Percentiles rank a stretch among this genome's conserved stretches.
phyloP scores from a whole-genome alignment of 2,329 filamentous ascomycete species.

The Calonectria henricotiae region DNA sequence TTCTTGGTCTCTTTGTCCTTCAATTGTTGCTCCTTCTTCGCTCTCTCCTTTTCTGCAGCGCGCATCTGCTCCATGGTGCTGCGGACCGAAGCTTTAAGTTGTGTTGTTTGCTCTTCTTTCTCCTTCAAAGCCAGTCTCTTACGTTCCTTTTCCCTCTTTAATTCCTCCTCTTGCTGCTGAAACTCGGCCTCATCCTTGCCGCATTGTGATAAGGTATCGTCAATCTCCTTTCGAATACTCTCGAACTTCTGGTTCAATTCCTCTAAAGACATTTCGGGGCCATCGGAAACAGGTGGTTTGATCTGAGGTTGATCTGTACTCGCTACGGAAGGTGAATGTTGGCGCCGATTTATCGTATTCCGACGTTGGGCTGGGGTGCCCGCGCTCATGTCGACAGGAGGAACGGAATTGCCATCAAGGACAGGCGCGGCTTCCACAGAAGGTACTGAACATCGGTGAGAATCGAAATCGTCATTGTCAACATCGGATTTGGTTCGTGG shows the following conservation, averaged over 20 bases:
- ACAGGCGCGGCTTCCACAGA: conserved; percentile 75
- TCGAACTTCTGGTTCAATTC: conserved; percentile 89
- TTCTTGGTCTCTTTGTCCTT: conserved; percentile 80
- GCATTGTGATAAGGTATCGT: conserved; percentile 81
- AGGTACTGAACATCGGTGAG: conserved; percentile 68
- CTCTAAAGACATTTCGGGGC: conserved; percentile 79
- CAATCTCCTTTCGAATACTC: conserved; percentile 84
- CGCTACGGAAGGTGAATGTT: conserved; percentile 81
- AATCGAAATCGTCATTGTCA: conserved; percentile 64
- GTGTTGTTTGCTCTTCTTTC: conserved; percentile 91
- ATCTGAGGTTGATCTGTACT: conserved; percentile 68
- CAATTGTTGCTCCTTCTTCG: conserved; percentile 82
- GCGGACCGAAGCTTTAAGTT: conserved; percentile 85
- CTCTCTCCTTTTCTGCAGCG: conserved; percentile 82
- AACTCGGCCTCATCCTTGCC: conserved; percentile 82
- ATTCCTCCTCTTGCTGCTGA: conserved; percentile 75
- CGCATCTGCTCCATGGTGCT: conserved; percentile 87
- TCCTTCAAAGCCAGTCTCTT: conserved; percentile 86
- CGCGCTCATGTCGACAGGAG: conserved; percentile 77
- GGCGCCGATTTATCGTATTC: conserved; percentile 79
- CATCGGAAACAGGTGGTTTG: conserved; percentile 65
- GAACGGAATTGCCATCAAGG: conserved; percentile 73
- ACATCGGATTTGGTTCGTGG: conserved; percentile 61
- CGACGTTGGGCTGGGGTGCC: conserved; percentile 58
- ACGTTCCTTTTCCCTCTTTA: conserved; percentile 85